phyloP scores from a whole-genome alignment of 306 rosid species.

The Castanopsis chinensis region DNA sequence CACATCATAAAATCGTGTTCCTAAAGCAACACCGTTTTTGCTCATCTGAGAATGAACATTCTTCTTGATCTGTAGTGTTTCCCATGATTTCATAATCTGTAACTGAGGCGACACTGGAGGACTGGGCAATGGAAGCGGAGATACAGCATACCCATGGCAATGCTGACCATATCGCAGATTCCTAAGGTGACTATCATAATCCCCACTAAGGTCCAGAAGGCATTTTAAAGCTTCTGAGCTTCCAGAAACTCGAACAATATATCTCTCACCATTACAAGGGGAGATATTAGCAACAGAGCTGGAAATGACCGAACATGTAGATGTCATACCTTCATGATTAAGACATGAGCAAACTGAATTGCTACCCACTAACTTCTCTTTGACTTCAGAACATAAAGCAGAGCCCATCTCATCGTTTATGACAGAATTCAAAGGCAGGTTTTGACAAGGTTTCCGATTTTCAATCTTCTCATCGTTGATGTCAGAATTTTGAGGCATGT shows the following conservation, averaged over 20 bases:
- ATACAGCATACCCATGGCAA: slow-evolving; percentile 45
- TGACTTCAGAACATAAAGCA: slow-evolving; percentile 1
- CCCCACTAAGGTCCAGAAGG: slow-evolving; percentile 72
- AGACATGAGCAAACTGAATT: slow-evolving; percentile 24
- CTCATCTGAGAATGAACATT: slow-evolving; percentile 41
- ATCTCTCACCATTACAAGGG: slow-evolving; percentile 29
- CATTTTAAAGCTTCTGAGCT: slow-evolving; percentile 40
- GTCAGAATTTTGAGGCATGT: slow-evolving; percentile 26
- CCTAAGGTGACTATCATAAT: slow-evolving; percentile 56
- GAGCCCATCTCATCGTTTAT: slow-evolving; percentile 24
- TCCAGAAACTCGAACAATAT: slow-evolving; percentile 23
- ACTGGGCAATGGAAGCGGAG: slow-evolving; percentile 44
- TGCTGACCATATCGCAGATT: slow-evolving; percentile 55
- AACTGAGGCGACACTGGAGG: slow-evolving; percentile 55
- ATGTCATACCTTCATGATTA: slow-evolving; percentile 27
- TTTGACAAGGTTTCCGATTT: slow-evolving; percentile 14
- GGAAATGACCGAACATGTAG: slow-evolving; percentile 23
- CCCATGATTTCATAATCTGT: slow-evolving; percentile 55
- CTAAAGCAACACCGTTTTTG: slow-evolving; percentile 42
- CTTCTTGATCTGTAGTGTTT: slow-evolving; percentile 40
- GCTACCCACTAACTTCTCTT: slow-evolving; percentile 29
- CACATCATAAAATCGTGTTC: slow-evolving; percentile 36
- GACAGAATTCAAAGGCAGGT: slow-evolving; percentile 26
- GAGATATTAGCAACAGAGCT: slow-evolving; percentile 25
- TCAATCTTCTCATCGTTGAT: slow-evolving; percentile 29